Conservation (phyloP, 2,329 filamentous ascomycete genomes). For the Neonectria punicea region DNA sequence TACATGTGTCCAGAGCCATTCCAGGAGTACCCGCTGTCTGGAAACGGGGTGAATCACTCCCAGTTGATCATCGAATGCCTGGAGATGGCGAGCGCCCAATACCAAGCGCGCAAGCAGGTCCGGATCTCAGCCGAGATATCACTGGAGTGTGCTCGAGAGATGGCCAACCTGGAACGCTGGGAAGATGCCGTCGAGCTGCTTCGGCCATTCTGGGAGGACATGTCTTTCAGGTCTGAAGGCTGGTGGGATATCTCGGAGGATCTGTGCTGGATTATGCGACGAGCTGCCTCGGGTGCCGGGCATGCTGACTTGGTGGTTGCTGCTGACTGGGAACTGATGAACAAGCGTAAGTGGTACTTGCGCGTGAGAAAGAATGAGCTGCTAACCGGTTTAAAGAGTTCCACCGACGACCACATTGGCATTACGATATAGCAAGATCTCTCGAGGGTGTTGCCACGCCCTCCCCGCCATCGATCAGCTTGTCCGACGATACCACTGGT, state of each 20-base stretch:
- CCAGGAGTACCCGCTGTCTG: conserved; percentile 65
- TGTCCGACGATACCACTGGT: conserved; percentile 62
- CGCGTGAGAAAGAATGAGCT: neutral
- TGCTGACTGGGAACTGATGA: conserved; percentile 73
- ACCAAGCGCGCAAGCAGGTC: conserved; percentile 62
- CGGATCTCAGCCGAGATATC: conserved; percentile 66
- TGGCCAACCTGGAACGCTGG: conserved; percentile 62
- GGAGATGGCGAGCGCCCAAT: conserved; percentile 63
- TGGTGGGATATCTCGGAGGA: conserved; percentile 71
- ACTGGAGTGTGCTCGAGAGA: conserved; percentile 67
- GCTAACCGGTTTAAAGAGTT: conserved; percentile 56
- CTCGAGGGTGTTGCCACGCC: conserved; percentile 60
- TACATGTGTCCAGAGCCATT: conserved; percentile 74
- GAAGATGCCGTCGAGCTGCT: conserved; percentile 64
- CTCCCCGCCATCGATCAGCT: conserved; percentile 59
- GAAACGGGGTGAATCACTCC: conserved; percentile 64
- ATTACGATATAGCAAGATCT: conserved; percentile 69
- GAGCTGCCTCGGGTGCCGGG: conserved; percentile 63
- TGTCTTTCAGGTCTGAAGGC: conserved; percentile 66
- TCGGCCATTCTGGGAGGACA: conserved; percentile 66
- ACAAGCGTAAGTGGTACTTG: conserved; percentile 58
- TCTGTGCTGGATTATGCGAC: conserved; percentile 68
- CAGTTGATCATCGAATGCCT: conserved; percentile 65
- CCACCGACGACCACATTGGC: conserved; percentile 64
- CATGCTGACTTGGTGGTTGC: conserved; percentile 67